Base-by-base conservation (phyloP, 2,329 filamentous ascomycete species). In the Colletotrichum shisoi region DNA sequence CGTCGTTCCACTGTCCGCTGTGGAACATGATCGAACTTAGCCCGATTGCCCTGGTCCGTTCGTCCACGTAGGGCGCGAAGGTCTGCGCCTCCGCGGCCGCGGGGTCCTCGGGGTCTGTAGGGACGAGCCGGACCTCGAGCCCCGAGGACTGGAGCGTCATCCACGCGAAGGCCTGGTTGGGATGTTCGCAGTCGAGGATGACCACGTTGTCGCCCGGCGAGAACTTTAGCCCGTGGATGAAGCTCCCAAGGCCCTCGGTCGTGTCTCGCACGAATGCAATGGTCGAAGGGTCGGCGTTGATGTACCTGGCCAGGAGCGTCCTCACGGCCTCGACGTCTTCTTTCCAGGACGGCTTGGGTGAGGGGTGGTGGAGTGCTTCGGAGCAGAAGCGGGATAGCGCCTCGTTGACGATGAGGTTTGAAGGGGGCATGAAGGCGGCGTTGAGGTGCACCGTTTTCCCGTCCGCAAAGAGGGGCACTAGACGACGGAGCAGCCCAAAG, bases 1-100 rank as follows among this genome's bases (percentile, higher is more conserved):
- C 70, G 57, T 77, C 72, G 67, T 77, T 74, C n/a, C 62, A 61
- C 67, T 76, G 74, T 5, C 76, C 76, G 42, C 70, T 71, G 59
- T 78, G 75, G 62, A 77, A 78, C 71, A 76, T 74, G 40, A 77
- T 57, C 5, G 76, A 76, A 57, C 72, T 75, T 17, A 78, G 49
- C 0, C 75, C 75, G 34, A 78, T 73, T 13, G 72, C 74, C 5
- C 71, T 69, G 0, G 76, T 78, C 24, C 73, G 63, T 0, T 57
- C 64, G 61, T 78, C 76, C 8, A 77, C 73, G 37, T 63, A 75
- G 2, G 75, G 73, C 3, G 70, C 70, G 34, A 78, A 74, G 0
- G 74, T 74, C 2, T 71, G 62, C 0, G 73, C 72, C 12, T 65
- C 64, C 6, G 72, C 69, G 1, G 69, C 53, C 45, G 0, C 56